Evolutionary conservation across 495 filamentous ascomycete genomes (phyloP).

Genomic region (Schizothecium vesticola): DNA sequence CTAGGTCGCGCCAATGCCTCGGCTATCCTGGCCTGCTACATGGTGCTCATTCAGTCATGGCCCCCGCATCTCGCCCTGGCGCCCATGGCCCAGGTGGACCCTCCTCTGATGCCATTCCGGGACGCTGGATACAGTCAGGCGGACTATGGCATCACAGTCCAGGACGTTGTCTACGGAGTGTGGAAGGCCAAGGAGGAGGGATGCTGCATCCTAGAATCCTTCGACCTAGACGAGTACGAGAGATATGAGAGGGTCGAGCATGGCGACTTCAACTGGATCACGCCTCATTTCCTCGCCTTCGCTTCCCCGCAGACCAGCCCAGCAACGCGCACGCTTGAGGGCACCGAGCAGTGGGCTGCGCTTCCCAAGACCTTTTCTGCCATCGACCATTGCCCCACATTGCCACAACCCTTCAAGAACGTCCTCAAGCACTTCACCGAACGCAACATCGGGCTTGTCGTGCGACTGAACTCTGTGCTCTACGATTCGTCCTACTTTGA

Average conservation of each 20-base stretch:
- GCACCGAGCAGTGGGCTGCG: constrained; percentile 63
- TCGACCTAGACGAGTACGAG: constrained; percentile 95
- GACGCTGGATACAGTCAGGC: constrained; percentile 98
- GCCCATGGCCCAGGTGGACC: constrained; percentile 91
- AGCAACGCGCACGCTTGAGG: constrained; percentile 58
- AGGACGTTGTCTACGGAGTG: constrained; percentile 96
- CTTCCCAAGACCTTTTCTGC: constrained; percentile 64
- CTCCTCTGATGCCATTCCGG: constrained; percentile 96
- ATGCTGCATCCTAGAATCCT: constrained; percentile 79
- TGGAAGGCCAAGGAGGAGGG: constrained; percentile 98
- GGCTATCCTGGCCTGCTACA: constrained; percentile 92
- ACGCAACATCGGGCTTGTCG: constrained; percentile 84
- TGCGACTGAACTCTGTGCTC: constrained; percentile 90
- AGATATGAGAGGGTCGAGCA: constrained; percentile 92
- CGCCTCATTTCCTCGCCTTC: constrained; percentile 90
- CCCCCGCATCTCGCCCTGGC: constrained; percentile 97
- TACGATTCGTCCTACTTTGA: constrained; percentile 96
- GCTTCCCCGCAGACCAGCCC: constrained; percentile 86
- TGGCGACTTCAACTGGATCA: constrained; percentile 99
- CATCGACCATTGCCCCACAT: constrained; percentile 54
- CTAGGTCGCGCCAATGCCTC: constrained; percentile 87
- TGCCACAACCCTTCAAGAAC: constrained; percentile 88
- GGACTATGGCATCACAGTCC: constrained; percentile 88
- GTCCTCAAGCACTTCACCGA: constrained; percentile 82
- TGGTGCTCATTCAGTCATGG: constrained; percentile 98